Evolutionary conservation across 148 eudicot genomes (phyloP).

Genomic region (Vaccinium myrtillus): DNA sequence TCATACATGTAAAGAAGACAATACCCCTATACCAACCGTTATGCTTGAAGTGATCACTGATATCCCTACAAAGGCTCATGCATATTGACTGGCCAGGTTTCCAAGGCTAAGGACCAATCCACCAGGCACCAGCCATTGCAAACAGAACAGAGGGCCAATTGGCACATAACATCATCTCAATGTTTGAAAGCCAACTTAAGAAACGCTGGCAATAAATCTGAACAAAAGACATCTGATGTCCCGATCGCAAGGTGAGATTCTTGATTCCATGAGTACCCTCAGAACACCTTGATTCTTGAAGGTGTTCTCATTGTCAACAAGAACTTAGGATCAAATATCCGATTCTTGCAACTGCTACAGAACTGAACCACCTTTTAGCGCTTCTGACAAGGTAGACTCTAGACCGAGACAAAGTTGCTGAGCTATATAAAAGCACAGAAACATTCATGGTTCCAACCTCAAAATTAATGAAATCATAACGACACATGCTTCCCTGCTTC

Average conservation of each 20-base stretch:
- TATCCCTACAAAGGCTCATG: slow-evolving; percentile 80
- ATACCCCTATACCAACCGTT: slow-evolving; percentile 87
- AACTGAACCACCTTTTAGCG: neutral
- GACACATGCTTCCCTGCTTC: slow-evolving; percentile 1
- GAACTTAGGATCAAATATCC: neutral
- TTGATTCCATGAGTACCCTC: neutral
- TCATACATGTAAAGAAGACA: neutral
- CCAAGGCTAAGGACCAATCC: slow-evolving; percentile 68
- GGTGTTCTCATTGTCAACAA: neutral
- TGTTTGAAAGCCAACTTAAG: neutral
- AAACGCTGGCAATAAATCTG: neutral
- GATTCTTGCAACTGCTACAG: neutral
- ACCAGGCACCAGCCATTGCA: slow-evolving; percentile 70
- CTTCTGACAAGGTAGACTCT: neutral
- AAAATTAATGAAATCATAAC: neutral
- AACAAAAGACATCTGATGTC: neutral
- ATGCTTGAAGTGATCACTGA: slow-evolving; percentile 74
- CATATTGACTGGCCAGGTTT: slow-evolving; percentile 73
- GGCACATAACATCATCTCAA: neutral
- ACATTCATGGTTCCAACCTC: neutral
- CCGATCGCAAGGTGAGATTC: neutral
- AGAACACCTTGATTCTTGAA: slow-evolving; percentile 3
- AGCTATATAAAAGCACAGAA: neutral
- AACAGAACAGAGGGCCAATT: slow-evolving; percentile 79
- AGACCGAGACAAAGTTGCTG: neutral